Percentiles rank a stretch among this genome's conserved stretches.
phyloP scores from a whole-genome alignment of 2,329 filamentous ascomycete genomes.

The Emmonsia crescens region DNA sequence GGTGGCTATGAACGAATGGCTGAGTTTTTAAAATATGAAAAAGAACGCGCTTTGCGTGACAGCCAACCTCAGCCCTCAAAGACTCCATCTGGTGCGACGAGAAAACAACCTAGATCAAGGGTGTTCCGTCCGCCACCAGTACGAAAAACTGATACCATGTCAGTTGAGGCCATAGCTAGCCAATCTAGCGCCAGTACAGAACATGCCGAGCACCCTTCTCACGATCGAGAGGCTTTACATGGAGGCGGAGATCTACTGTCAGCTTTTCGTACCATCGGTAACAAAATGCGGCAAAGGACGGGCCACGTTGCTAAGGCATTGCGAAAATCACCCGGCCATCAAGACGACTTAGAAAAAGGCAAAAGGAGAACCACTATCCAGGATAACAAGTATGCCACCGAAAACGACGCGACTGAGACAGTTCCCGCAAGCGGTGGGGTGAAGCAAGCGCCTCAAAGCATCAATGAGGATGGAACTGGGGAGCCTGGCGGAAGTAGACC shows the following conservation, averaged over 20 bases:
- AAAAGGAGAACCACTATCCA: background rate
- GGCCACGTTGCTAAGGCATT: background rate
- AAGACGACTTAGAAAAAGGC: slow-evolving; percentile 1
- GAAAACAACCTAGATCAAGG: background rate
- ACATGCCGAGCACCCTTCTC: background rate
- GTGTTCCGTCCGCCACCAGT: background rate
- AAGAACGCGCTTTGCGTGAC: background rate
- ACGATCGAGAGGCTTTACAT: background rate
- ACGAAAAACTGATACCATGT: background rate
- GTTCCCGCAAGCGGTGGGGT: background rate
- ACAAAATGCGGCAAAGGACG: background rate
- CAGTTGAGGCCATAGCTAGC: background rate
- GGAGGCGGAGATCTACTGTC: background rate
- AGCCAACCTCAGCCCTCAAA: background rate
- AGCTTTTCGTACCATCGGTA: background rate
- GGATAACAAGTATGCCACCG: background rate
- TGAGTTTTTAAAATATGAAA: background rate
- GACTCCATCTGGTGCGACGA: background rate
- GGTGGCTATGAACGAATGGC: background rate
- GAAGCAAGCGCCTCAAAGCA: background rate
- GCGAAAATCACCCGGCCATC: background rate
- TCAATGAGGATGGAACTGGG: background rate
- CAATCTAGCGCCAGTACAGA: background rate
- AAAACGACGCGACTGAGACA: background rate
- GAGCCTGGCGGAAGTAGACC: background rate